Evolutionary conservation across 2,329 filamentous ascomycete species (phyloP), one percentile per base, ranked within the genome.

Genomic region (Cadophora malorum): DNA sequence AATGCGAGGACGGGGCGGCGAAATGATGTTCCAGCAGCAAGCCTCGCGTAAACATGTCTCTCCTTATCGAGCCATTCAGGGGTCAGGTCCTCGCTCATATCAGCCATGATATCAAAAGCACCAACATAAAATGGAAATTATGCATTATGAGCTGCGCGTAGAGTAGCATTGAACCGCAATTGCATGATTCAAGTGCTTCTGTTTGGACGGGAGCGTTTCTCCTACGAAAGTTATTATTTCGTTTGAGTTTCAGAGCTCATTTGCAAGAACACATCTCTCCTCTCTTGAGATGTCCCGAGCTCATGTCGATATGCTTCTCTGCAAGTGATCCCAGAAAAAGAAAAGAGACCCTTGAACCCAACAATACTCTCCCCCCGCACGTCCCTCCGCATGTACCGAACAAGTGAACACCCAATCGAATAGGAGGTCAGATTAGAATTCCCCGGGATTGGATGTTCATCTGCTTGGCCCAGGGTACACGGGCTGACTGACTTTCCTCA

Each of bases 401-500:
- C 23, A 23, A 19, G 41, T 16, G 5, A n/a, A 49, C n/a, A 21
- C 63, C 35, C 55, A 65, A 50, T 52, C 45, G 53, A 52, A 60
- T 52, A 33, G 63, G 45, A 64, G 63, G 35, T 47, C 38, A 58
- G 52, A 64, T 64, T 21, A 38, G 31, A 59, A 60, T 61, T 65
- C 55, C 55, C 63, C 41, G 45, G 38, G 31, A 25, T 21, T 25
- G 55, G 45, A 16, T 52, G 45, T 47, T 19, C 25, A 49, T 49
- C 52, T 58, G 55, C 55, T 38, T 38, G 55, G 52, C 14, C 14
- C 52, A 55, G 50, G 23, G 25, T 55, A 31, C 33, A 66, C n/a
- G 56, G 47, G 56, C n/a, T 25, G 56, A 9, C 33, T 59, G 55
- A 19, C 12, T 45, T 45, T 45, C 35, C 41, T 45, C 41, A 45